These are phyloP conservation scores for Ogataea methylovora DNA, from an alignment of 805 yeast genomes.

Conservation along the genomic window DNA sequence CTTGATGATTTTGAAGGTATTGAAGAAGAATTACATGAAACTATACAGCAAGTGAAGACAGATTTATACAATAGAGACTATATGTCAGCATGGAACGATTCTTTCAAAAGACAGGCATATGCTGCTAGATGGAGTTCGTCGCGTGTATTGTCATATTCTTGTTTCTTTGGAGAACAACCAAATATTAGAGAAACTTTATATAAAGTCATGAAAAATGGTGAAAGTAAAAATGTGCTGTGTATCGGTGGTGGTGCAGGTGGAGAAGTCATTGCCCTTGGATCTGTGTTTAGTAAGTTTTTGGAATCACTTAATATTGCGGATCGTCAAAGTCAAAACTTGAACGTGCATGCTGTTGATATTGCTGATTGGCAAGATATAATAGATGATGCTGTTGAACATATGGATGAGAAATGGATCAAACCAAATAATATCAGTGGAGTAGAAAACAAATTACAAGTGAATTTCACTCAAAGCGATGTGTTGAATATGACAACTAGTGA, in stretches of 20 bases:
- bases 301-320: conserved; percentile 7
- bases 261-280: conserved; percentile 59
- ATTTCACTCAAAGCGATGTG: conserved; percentile 30
- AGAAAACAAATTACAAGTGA: conserved; percentile 12
- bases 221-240: conserved; percentile 37
- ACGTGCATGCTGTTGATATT: conserved; percentile 60
- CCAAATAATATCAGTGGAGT: conserved; percentile 15
- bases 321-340: not conserved
- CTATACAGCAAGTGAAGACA: conserved; percentile 64
- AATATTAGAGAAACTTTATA: conserved; percentile 31
- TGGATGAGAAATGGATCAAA: conserved; percentile 49
- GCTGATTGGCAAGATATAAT: conserved; percentile 69
- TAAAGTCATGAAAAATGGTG: not conserved
- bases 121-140: conserved; percentile 84
- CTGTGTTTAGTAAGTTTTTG: conserved; percentile 39
- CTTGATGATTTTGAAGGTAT: conserved; percentile 18
- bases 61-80: conserved; percentile 67
- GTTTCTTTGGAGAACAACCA: conserved; percentile 49
- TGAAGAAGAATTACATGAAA: conserved; percentile 25
- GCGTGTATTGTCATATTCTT: conserved; percentile 65
- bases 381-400: conserved; percentile 31
- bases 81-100: conserved; percentile 55
- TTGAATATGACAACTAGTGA: conserved; percentile 19
- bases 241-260: conserved; percentile 92
- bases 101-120: conserved; percentile 64